Base-by-base conservation (phyloP, 441 rosid genomes). In the Gossypium davidsonii region DNA sequence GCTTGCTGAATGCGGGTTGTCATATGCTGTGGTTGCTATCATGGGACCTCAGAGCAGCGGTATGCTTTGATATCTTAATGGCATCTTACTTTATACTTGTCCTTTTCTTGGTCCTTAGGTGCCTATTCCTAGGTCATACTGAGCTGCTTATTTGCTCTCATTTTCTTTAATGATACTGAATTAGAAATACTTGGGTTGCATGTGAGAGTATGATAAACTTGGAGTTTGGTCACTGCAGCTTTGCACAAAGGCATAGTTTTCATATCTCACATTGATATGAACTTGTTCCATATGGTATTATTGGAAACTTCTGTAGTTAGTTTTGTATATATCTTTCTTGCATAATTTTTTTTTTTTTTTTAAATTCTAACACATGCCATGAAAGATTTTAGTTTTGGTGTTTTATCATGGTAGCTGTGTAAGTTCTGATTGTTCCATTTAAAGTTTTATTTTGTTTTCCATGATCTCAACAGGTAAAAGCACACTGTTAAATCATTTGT, bases 11-110 rank as follows among this genome's bases (percentile, higher is more conserved):
- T 91, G 96, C 63, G 99, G 99, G 49, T 82, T 96, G 70, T 96
- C 99, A 2, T 96, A 96, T 72, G 99, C 99, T 4, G 84, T 94
- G 37, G 99, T 92, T 78, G 89, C 99, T 56, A 96, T 96, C 78
- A 94, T 96, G 99, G 98, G 99, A 72, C 99, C 99, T 2, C 99
- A 96, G 74, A 96, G 99, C 79, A 96, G 99, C 55, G 99, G 99
- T 94, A 83, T 74, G 91, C 81, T 49, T 73, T 71, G 23, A 23
- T 59, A 39, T 70, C 64, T 74, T 61, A 44, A 18, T 52, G 11
- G 55, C 56, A 67, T 21, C 34, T 6, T 56, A 71, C 60, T 65
- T 61, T 56, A n/a, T 49, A 60, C 58, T 64, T 51, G 0, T 64
- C 18, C 56, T 59, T 48, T 63, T 5, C 20, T n/a, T 63, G 20